A percentile compares a stretch with the other conserved stretches of the same genome.
Conservation (phyloP, 2,329 filamentous ascomycete genomes). For the Orbilia quercus region DNA sequence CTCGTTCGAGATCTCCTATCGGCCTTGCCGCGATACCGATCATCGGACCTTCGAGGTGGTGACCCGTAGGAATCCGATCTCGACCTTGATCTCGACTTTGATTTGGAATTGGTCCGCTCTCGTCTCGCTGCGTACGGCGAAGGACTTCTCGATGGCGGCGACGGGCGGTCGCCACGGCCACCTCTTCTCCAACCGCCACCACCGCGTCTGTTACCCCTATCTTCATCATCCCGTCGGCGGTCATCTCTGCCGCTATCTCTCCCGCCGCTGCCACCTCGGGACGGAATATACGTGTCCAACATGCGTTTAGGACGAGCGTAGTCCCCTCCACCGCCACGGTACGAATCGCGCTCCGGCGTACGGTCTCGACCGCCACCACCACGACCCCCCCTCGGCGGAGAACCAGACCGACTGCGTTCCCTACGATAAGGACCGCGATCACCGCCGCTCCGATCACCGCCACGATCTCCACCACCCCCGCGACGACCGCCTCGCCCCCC, state of each 20-base stretch:
- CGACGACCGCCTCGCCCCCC: constrained; percentile 65
- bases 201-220: constrained; percentile 56
- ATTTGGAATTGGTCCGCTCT: constrained; percentile 33
- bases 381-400: constrained; percentile 63
- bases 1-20: constrained; percentile 60
- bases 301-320: constrained; percentile 61
- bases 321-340: constrained; percentile 63
- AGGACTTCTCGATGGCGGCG: constrained; percentile 60
- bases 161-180: constrained; percentile 57
- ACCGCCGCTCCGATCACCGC: constrained; percentile 62
- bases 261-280: constrained; percentile 59
- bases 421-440: constrained; percentile 56
- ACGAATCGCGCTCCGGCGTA: constrained; percentile 62
- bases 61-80: constrained; percentile 59
- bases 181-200: constrained; percentile 59
- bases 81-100: constrained; percentile 61
- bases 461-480: constrained; percentile 63
- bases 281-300: constrained; percentile 61
- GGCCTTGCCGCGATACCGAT: constrained; percentile 59
- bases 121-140: constrained; percentile 36
- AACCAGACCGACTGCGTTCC: constrained; percentile 66
- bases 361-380: constrained; percentile 61
- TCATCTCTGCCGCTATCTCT: constrained; percentile 41
- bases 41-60: constrained; percentile 61
- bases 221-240: constrained; percentile 61